Evolutionary conservation across 441 rosid genomes (phyloP), one percentile per base, ranked within the genome.

Genomic region (Arabidopsis hybrid): DNA sequence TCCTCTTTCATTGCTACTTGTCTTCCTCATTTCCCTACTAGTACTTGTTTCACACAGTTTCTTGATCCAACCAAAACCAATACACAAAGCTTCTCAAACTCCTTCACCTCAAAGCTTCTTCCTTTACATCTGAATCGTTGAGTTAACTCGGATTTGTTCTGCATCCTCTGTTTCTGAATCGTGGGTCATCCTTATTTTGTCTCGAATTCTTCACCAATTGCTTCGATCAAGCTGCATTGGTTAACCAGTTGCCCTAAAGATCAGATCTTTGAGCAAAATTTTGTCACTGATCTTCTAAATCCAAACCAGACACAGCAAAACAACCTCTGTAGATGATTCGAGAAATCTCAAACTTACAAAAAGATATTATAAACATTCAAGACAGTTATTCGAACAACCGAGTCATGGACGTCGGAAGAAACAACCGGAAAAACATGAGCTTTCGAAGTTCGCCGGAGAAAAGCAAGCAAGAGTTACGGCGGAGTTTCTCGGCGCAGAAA

Each of bases 351-450:
- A 72, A 7, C 47, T 47, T 78, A 10, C 50, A 78, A 18, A 65
- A 75, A 42, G 73, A 61, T 12, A 42, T 78, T 47, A 72, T 78
- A 21, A 63, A 80, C 78, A 64, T 78, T 10, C 80, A 79, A 73
- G 77, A 79, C 38, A 78, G 52, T 62, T 83, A 35, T 67, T 49
- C 85, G 1, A 69, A 52, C 45, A 77, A 66, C 1, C 38, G 6
- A 74, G 64, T 64, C 12, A 87, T 82, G 93, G 85, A 86, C 17
- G 73, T 31, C n/a, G 78, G 84, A 60, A 68, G 78, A 67, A 71
- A 35, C 65, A 68, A 71, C 51, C 66, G 72, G 42, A 14, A 59
- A 65, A 65, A 71, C 68, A 16, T 50, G 4, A 59, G 43, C 46
- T 64, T 70, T 50, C 26, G 55, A 1, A 40, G 39, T 36, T 60